These are phyloP conservation scores for Sanghuangporus sanghuang DNA, from an alignment of 1,284 basidiomycete species.

Conservation along the genomic window DNA sequence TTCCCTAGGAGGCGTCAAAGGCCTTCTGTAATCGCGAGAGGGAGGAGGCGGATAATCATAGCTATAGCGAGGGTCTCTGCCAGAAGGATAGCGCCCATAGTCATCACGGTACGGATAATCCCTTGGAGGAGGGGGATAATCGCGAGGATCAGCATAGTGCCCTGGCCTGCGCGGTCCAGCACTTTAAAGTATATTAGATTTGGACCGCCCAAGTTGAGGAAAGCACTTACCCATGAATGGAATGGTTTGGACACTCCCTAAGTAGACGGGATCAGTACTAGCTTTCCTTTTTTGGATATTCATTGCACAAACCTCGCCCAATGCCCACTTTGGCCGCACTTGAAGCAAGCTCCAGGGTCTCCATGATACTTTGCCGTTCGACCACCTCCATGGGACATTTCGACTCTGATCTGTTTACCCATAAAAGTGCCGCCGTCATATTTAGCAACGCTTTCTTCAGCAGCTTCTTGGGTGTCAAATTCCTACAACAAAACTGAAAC, in stretches of 20 bases:
- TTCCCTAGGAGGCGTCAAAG: conserved; percentile 57
- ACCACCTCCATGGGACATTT: conserved; percentile 76
- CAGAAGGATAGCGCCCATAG: conserved; percentile 36
- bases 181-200: conserved; percentile 14
- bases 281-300: background rate
- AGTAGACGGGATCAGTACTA: background rate
- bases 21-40: conserved; percentile 52
- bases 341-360: conserved; percentile 82
- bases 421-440: conserved; percentile 84
- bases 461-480: conserved; percentile 73
- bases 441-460: conserved; percentile 78
- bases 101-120: conserved; percentile 52
- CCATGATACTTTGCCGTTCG: conserved; percentile 70
- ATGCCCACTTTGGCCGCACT: conserved; percentile 75
- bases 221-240: conserved; percentile 32
- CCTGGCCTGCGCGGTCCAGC: conserved; percentile 13
- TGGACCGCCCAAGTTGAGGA: background rate
- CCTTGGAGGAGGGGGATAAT: conserved; percentile 41
- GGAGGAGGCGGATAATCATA: conserved; percentile 42
- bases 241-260: conserved; percentile 71
- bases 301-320: conserved; percentile 67
- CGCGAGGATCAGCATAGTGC: conserved; percentile 47
- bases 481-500: conserved; percentile 42
- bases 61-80: conserved; percentile 43
- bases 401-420: conserved; percentile 84